Evolutionary conservation across 768 basidiomycete genomes (phyloP), one percentile per base, ranked within the genome.

Genomic region (Lactarius vividus): DNA sequence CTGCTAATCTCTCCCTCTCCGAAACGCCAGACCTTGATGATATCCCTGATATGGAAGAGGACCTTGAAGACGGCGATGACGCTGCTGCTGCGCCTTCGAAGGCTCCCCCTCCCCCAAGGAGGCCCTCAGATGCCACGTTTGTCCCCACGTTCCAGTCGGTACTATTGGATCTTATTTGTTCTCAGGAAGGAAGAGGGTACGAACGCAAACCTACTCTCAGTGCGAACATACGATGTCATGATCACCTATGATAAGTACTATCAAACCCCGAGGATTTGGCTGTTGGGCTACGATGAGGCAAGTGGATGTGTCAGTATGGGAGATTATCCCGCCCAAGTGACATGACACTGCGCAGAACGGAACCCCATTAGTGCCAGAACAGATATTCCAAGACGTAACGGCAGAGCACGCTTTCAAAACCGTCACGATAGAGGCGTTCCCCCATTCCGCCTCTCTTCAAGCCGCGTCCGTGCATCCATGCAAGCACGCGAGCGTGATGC

Each of bases 201-300:
- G 39, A 92, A 87, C 67, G 87, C 86, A 63, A 97, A 97, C 72
- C 81, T 98, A 31, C 81, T 98, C 49, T 93, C 96, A 83, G 94
- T 98, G 46, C 86, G 97, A 73, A 99, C 96, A 13, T 99, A 99
- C 80, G 97, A 99, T 76, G 96, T 98, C 73, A 93, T 97, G 90
- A 98, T 99, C 81, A 94, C 93, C 57, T 99, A 98, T 77, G 97
- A 99, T 84, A 99, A 98, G 80, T 96, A 96, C 78, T 98, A 99
- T 78, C 97, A 98, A 77, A 98, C 96, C 15, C 97, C 97, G 28
- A 87, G 96, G 71, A 91, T 98, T 75, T 99, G 97, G 97, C 79
- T 99, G 65, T 85, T 96, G 70, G 97, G 97, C 23, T 98, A 98
- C 74, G 96, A 98, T 74, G 97, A 98, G 86, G 94, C 92, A 68